These are phyloP conservation scores for Saitoella complicata DNA, from an alignment of 805 yeast genomes.

Conservation along the genomic window DNA sequence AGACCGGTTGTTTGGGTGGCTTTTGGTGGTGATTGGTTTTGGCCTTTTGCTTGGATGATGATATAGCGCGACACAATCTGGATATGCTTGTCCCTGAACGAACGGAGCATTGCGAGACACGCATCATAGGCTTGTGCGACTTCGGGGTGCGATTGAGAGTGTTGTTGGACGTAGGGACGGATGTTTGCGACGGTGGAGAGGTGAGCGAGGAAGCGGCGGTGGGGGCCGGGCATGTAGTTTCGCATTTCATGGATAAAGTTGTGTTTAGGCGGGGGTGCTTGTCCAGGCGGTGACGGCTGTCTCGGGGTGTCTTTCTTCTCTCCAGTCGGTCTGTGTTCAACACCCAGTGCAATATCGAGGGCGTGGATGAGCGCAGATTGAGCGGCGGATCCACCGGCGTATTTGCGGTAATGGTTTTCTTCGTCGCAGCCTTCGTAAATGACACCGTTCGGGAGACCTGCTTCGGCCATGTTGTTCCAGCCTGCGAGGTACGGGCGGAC, in stretches of 20 bases:
- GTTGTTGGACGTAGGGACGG: conserved; percentile 42
- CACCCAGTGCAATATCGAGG: conserved; percentile 57
- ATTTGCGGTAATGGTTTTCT: conserved; percentile 19
- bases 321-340: conserved; percentile 70
- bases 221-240: conserved; percentile 76
- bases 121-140: conserved; percentile 68
- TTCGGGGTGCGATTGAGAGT: conserved; percentile 31
- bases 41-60: conserved; percentile 19
- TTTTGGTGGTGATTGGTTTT: too few species aligned
- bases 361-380: conserved; percentile 83
- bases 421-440: conserved; percentile 43
- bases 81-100: conserved; percentile 83
- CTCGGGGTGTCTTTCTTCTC: conserved; percentile 22
- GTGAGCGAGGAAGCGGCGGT: conserved; percentile 53
- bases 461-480: conserved; percentile 81
- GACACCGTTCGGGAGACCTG: conserved; percentile 68
- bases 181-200: conserved; percentile 43
- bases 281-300: conserved; percentile 11
- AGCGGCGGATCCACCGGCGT: conserved; percentile 83
- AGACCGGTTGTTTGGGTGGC: too few species aligned
- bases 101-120: conserved; percentile 71
- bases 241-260: conserved; percentile 73
- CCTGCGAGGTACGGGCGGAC: conserved; percentile 86
- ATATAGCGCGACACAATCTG: conserved; percentile 83
- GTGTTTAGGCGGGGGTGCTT: conserved; percentile 14